Base-by-base conservation (phyloP, 2,329 filamentous ascomycete genomes). In the Raffaelea ambrosiae region DNA sequence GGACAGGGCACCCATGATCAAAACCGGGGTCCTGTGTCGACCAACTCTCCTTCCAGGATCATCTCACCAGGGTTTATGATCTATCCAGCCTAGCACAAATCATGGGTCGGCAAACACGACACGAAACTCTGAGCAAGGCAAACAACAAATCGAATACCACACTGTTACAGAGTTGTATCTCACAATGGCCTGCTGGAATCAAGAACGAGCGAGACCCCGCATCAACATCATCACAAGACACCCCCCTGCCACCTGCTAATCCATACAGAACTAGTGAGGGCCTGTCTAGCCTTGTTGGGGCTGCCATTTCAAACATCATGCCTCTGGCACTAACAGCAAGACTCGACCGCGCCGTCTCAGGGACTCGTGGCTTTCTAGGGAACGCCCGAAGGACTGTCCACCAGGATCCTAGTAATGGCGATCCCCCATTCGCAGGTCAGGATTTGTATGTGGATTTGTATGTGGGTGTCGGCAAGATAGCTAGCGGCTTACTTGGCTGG, bases 151-250 rank as follows among this genome's bases (percentile, higher is more conserved):
- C 43, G 36, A 38, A 9, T 23, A 16, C 38, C 35, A 35, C 40
- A 36, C 29, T 33, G 19, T 39, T 44, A 43, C 16, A 31, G 21
- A 13, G 23, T 18, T 21, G n/a, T 40, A 21, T 35, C 22, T 29
- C 36, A n/a, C 36, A 14, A 22, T 35, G 39, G 40, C 26, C 42
- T 43, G 45, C 36, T 48, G 35, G 46, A 47, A 43, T 26, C 18
- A 46, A 43, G 13, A 42, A 40, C 29, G 43, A 36, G n/a, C n/a
- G n/a, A n/a, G 46, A 50, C 40, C 52, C 50, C 51, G 48, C 52
- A 48, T 47, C 47, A 20, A 36, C 45, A 40, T 47, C 47, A 40
- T 47, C 47, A 49, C 48, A 51, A 51, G 47, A 49, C 48, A 45
- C 48, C 35, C 45, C 47, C 51, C 46, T 49, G 44, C 33, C 39